A percentile compares a stretch with the other conserved stretches of the same genome.
Evolutionary conservation across 306 rosid genomes (phyloP).

Genomic region (Fragaria nilgerrensis): DNA sequence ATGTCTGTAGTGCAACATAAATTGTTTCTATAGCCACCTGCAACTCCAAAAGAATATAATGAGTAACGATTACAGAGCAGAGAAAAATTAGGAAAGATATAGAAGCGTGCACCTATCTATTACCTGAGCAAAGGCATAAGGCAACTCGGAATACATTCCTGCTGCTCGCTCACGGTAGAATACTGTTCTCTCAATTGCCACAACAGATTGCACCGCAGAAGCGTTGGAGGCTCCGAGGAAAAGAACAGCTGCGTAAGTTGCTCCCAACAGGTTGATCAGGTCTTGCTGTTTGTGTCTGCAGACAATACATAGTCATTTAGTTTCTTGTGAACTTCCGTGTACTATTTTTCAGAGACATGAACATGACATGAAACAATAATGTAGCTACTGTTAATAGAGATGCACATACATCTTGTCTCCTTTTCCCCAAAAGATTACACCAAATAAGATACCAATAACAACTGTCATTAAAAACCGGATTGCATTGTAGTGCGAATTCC

Average conservation of each 20-base stretch:
- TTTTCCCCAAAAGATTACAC: conserved; percentile 40
- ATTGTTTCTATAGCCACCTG: conserved; percentile 65
- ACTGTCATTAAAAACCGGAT: conserved; percentile 39
- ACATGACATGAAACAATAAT: neutral
- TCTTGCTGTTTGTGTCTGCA: conserved; percentile 35
- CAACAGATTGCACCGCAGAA: conserved; percentile 41
- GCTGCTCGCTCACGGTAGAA: conserved; percentile 50
- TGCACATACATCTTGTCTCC: conserved; percentile 32
- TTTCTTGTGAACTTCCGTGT: neutral
- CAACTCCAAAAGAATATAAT: neutral
- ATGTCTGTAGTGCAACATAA: conserved; percentile 46
- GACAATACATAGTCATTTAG: neutral
- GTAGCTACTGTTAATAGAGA: neutral
- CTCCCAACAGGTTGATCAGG: conserved; percentile 38
- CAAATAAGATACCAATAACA: conserved; percentile 33
- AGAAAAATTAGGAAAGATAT: neutral
- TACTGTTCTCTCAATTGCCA: conserved; percentile 41
- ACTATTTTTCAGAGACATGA: neutral
- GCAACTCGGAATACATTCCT: conserved; percentile 47
- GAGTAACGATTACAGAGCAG: neutral
- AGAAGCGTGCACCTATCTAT: neutral
- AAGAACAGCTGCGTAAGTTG: conserved; percentile 42
- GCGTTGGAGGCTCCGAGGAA: conserved; percentile 47
- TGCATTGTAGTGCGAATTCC: conserved; percentile 44
- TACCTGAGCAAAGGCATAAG: conserved; percentile 51